Base-by-base conservation (phyloP, 768 basidiomycete species). In the Trametes punicea region DNA sequence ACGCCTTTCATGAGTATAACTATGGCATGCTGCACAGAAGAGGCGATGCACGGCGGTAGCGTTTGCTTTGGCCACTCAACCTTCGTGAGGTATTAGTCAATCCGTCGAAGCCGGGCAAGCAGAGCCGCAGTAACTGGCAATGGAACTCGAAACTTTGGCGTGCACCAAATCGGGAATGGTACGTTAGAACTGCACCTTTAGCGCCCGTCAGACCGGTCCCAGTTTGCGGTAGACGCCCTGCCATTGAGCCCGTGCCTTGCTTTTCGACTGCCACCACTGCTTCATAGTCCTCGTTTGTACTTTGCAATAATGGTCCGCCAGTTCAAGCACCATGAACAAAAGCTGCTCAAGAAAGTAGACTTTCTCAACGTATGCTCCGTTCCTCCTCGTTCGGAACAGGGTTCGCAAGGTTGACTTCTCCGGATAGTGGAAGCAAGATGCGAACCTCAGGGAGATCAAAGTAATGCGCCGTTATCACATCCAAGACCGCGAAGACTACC, bases 401-500 rank as follows among this genome's bases (percentile, higher is more conserved):
- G 2, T 9, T 4, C 16, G 18, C 11, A 13, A 15, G 18, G 13
- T 13, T 46, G 2, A 46, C 21, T 10, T 18, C 4, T 25, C 44
- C 27, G 46, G 5, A 15, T 71, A 96, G 92, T 98, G 96, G 96
- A 98, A 93, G 74, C 88, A 93, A 74, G 95, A 98, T 83, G 85
- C 88, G 13, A 87, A 85, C 69, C 73, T 87, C 15, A 84, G 95
- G 38, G 97, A 98, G 77, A 83, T 91, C 72, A 92, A 88, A 70
- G 88, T 98, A 51, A 89, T 98, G 84, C 84, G 96, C 18, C 76
- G 94, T 55, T 99, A 98, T 71, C 97, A 98, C 73, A 81, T 99
- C 60, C 95, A 98, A 67, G 81, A 94, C 72, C 75, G 95, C 64
- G 93, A 96, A 59, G 93, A 96, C 73, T 95, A 95, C 70, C 87